Evolutionary conservation across 768 basidiomycete species (phyloP).

Genomic region (Leccinum longicurvipes): DNA sequence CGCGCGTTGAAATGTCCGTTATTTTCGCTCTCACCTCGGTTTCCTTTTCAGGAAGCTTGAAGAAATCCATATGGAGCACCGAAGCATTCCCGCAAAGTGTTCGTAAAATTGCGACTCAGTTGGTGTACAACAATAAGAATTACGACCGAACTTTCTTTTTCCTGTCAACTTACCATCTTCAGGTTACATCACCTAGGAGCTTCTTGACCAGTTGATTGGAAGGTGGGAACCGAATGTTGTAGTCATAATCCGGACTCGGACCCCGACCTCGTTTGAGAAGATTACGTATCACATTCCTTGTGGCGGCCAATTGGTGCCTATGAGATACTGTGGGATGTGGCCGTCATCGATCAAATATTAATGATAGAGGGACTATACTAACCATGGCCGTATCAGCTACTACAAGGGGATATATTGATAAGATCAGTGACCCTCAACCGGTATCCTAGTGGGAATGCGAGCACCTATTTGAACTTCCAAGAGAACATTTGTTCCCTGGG

Average conservation of each 20-base stretch:
- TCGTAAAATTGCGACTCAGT: background rate
- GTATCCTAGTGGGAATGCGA: background rate
- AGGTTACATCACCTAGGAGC: background rate
- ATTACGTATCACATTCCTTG: slow-evolving; percentile 7
- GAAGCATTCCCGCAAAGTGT: slow-evolving; percentile 1
- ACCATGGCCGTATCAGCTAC: background rate
- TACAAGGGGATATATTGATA: background rate
- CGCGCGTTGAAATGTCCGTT: slow-evolving; percentile 13
- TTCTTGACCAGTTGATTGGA: slow-evolving; percentile 2
- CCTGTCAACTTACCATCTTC: background rate
- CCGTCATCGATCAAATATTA: background rate
- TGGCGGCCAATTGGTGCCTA: slow-evolving; percentile 6
- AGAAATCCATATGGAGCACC: background rate
- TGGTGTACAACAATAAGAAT: slow-evolving; percentile 3
- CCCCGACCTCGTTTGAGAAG: background rate
- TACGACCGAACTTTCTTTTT: background rate
- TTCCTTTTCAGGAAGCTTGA: slow-evolving; percentile 11
- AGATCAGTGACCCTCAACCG: background rate
- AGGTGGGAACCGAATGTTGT: background rate
- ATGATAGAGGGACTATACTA: background rate
- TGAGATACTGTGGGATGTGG: background rate
- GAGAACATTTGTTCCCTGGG: background rate
- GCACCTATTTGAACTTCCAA: background rate
- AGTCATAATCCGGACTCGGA: background rate
- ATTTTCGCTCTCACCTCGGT: slow-evolving; percentile 20